These are phyloP conservation scores for Pichia membranifaciens DNA, from an alignment of 805 yeast genomes.

Conservation along the genomic window DNA sequence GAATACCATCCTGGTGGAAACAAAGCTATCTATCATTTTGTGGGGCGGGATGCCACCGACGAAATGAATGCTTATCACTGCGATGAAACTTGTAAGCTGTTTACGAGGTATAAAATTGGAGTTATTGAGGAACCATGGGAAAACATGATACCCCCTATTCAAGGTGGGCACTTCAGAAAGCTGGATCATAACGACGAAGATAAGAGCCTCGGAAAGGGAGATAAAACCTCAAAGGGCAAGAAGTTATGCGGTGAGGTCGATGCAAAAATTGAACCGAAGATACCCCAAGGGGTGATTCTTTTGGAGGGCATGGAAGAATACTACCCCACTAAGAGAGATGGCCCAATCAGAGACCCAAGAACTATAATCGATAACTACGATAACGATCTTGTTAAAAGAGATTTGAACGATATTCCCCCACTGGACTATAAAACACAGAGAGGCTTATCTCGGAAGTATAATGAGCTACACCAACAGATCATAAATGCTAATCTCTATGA, in stretches of 20 bases:
- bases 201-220: not conserved
- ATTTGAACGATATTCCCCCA: constrained; percentile 52
- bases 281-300: constrained; percentile 44
- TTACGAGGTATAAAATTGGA: constrained; percentile 62
- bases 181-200: not conserved
- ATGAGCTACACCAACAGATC: constrained; percentile 50
- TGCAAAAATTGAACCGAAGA: constrained; percentile 41
- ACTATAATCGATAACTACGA: constrained; percentile 53
- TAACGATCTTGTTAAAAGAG: constrained; percentile 46
- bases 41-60: constrained; percentile 87
- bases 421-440: constrained; percentile 66
- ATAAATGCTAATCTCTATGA: constrained; percentile 57
- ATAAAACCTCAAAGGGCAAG: not conserved
- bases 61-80: constrained; percentile 83
- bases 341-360: constrained; percentile 49
- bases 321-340: constrained; percentile 29
- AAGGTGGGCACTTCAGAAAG: constrained; percentile 55
- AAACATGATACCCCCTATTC: constrained; percentile 81
- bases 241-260: constrained; percentile 37
- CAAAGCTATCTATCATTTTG: constrained; percentile 74
- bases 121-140: constrained; percentile 59
- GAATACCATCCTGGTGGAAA: constrained; percentile 84
- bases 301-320: constrained; percentile 32
- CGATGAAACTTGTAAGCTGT: constrained; percentile 46
- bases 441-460: constrained; percentile 49